Evolutionary conservation across 2,329 filamentous ascomycete species (phyloP), one percentile per base, ranked within the genome.

Genomic region (Botryotinia narcissicola): DNA sequence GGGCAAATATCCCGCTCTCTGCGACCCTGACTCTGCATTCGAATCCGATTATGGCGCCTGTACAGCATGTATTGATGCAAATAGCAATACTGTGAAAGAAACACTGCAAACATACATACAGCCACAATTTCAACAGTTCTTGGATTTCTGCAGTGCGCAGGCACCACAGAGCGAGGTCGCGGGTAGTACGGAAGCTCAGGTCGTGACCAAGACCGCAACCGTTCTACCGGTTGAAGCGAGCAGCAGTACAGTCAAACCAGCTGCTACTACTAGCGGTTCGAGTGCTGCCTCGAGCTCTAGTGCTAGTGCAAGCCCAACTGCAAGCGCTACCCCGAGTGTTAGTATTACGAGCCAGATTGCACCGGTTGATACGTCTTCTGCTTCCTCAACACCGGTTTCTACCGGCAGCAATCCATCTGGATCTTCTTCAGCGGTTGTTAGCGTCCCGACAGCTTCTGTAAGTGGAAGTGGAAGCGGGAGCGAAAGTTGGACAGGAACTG

Each of bases 1-100:
- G 1, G 90, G 90, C 40, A 88, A 89, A 78, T 80, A 78, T 0
- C 74, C 82, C 0, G 76, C 63, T 0, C 84, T 91, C 1, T 91
- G 90, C 78, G 76, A 71, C 0, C 0, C 69, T 0, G 79, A 69
- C 10, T 87, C 87, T 0, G 73, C 80, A 0, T 91, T 89, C 80
- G 63, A 67, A 4, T 63, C 70, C 0, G 79, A 79, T 35, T 81
- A 84, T 18, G 25, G 69, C 0, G 61, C 72, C 0, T 91, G 89
- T 80, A 20, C 75, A 35, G 22, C 8, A 9, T 81, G 80, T 70
- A 75, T 80, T 3, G 25, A 9, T 0, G 74, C 71, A 1, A 75
- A 80, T 66, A 66, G 69, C 25, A 22, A 59, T 5, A 51, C 70
- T 44, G 29, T 54, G 10, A 73, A 73, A 44, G 22, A 22, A 35